Conservation (phyloP, 441 rosid species). For the Erysimum pusillum region DNA sequence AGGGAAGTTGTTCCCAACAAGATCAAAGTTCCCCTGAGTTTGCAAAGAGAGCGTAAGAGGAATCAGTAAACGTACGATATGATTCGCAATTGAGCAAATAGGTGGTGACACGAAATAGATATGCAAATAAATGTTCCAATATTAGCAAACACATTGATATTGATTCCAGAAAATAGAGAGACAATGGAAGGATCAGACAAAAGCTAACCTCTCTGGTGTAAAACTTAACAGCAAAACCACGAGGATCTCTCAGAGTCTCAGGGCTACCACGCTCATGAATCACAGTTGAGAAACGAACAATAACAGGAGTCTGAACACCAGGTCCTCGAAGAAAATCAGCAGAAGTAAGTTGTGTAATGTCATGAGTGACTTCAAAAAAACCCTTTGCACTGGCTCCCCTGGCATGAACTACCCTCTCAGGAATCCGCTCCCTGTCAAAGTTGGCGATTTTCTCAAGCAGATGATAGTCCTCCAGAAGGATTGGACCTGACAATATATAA, state of each 20-base stretch:
- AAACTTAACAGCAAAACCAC: slow-evolving; percentile 97
- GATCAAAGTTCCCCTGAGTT: slow-evolving; percentile 92
- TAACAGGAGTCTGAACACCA: slow-evolving; percentile 94
- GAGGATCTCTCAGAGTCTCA: slow-evolving; percentile 93
- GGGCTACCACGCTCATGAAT: slow-evolving; percentile 96
- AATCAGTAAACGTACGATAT: slow-evolving; percentile 8
- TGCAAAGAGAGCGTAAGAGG: slow-evolving; percentile 8
- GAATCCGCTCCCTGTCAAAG: slow-evolving; percentile 92
- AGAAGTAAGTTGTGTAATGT: slow-evolving; percentile 74
- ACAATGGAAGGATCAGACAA: not conserved
- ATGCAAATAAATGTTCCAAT: not conserved
- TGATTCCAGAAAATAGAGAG: not conserved
- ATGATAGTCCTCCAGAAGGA: slow-evolving; percentile 96
- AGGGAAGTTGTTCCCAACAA: slow-evolving; percentile 96
- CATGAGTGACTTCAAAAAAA: slow-evolving; percentile 63
- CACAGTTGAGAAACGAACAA: slow-evolving; percentile 87
- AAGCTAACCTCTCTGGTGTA: slow-evolving; percentile 92
- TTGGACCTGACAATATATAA: slow-evolving; percentile 66
- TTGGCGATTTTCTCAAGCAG: slow-evolving; percentile 91
- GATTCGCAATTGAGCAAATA: not conserved
- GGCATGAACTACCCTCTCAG: slow-evolving; percentile 98
- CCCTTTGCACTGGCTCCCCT: slow-evolving; percentile 89
- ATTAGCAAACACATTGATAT: not conserved
- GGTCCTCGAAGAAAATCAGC: slow-evolving; percentile 97
- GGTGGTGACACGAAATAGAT: not conserved